Percentiles rank a stretch among this genome's conserved stretches.
phyloP scores from a whole-genome alignment of 352 stramenopile species.

The Salisapilia sapeloensis region DNA sequence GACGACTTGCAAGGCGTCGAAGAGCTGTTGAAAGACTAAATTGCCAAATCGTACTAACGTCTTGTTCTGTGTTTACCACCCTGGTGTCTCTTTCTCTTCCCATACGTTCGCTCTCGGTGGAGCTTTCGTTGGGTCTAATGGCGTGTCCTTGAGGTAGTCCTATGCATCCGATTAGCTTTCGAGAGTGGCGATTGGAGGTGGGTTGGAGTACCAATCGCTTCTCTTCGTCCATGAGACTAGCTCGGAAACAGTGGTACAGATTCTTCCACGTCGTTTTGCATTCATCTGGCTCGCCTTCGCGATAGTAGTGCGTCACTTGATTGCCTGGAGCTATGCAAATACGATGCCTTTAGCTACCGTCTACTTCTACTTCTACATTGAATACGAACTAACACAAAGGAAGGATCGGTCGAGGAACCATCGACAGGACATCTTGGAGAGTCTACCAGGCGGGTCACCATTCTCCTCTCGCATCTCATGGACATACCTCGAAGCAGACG shows the following conservation, averaged over 20 bases:
- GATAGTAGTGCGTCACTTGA: conserved; percentile 73
- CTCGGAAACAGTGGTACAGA: conserved; percentile 65
- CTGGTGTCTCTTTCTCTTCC: conserved; percentile 40
- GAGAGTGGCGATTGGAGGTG: no score
- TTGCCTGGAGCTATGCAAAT: conserved; percentile 34
- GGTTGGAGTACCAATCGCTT: conserved; percentile 22
- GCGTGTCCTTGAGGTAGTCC: conserved; percentile 47
- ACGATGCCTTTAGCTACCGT: background rate
- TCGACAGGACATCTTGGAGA: no score
- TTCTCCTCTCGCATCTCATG: no score
- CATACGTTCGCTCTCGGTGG: conserved; percentile 42
- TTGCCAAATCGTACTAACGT: conserved; percentile 4
- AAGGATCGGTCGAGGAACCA: conserved; percentile 72
- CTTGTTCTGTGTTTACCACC: conserved; percentile 25
- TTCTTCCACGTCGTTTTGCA: conserved; percentile 70
- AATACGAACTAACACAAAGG: conserved; percentile 67
- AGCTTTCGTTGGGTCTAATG: conserved; percentile 31
- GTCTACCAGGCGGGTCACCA: no score
- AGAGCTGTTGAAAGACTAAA: conserved; percentile 65
- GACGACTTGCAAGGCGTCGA: conserved; percentile 65
- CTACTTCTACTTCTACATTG: background rate
- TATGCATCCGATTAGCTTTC: no score
- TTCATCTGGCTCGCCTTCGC: conserved; percentile 43
- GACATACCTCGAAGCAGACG: no score
- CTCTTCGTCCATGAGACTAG: conserved; percentile 63